Base-by-base conservation (phyloP, 1,139 yeast genomes). In the Suhomyces ambrosiae region DNA sequence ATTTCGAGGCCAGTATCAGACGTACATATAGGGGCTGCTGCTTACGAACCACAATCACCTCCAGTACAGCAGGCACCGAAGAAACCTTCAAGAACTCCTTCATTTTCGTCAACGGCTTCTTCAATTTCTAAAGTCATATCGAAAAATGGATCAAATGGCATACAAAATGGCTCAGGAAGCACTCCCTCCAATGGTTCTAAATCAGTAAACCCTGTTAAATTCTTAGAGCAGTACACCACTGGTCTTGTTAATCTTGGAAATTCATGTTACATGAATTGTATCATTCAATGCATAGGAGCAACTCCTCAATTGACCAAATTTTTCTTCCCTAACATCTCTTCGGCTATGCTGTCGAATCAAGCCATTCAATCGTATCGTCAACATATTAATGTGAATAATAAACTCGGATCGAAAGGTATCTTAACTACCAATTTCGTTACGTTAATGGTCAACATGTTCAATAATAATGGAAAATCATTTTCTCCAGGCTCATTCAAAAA, bases 201-300 rank as follows among this genome's bases (percentile, higher is more conserved):
- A 6, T 26, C 21, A 8, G 21, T 19, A 19, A 15, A 28, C 38
- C 54, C 62, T 3, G 39, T 46, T 2, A 54, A 51, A 22, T 60
- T 65, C 38, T 53, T 67, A 9, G 63, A 63, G 30, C 63, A 60
- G 35, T 67, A 64, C 42, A 50, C 68, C 3, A 71, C 77, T 0
- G 96, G 97, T 0, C 67, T 92, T 23, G 74, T 74, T 34, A 92
- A 92, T 54, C 71, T 86, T 46, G 97, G 97, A 1, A 92, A 89
- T 53, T 86, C 96, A 0, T 92, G 98, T 60, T 92, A 92, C 59
- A 84, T 92, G 82, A 92, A 92, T 60, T 86, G 96, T 52, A 76
- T 92, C 40, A 62, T 92, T 12, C 98, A 92, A 60, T 90, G 97
- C 56, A 64, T 92, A 24, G 75, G 63, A 5, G 76, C 66, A 8